These are phyloP conservation scores for Scenedesmus sp. DNA, from an alignment of 163 green algal genomes.

Conservation along the genomic window DNA sequence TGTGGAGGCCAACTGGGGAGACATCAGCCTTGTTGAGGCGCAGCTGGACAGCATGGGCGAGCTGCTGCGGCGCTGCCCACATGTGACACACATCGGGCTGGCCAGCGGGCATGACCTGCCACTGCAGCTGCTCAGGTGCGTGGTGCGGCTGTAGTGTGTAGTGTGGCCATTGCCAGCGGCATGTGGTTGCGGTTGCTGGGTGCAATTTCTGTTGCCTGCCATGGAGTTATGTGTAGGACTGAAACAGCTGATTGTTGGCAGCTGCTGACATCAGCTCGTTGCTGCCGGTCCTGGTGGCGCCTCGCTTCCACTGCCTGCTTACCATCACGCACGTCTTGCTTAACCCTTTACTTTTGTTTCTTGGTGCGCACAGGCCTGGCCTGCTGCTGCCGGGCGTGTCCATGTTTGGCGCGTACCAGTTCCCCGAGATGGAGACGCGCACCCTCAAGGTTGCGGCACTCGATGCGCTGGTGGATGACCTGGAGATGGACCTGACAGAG, in stretches of 20 bases:
- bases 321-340: background rate
- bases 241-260: background rate
- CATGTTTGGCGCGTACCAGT: constrained; percentile 55
- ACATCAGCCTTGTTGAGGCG: constrained; percentile 48
- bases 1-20: constrained; percentile 35
- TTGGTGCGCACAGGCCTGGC: constrained; percentile 7
- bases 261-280: background rate
- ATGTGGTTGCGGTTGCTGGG: background rate
- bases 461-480: constrained; percentile 29
- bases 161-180: background rate
- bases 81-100: constrained; percentile 37
- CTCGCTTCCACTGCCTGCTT: background rate
- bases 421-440: constrained; percentile 9
- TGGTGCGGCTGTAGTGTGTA: background rate
- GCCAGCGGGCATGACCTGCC: constrained; percentile 55
- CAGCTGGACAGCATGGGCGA: constrained; percentile 40
- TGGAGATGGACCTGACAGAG: background rate
- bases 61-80: constrained; percentile 40
- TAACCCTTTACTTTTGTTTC: background rate
- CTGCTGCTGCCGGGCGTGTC: constrained; percentile 48
- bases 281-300: background rate
- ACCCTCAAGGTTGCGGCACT: constrained; percentile 24
- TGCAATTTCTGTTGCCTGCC: background rate
- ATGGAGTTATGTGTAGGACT: background rate
- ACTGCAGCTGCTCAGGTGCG: constrained; percentile 37